Percentiles rank a stretch among this genome's conserved stretches.
phyloP scores from a whole-genome alignment of 208 protist genomes.

The Crithidia expoeki region DNA sequence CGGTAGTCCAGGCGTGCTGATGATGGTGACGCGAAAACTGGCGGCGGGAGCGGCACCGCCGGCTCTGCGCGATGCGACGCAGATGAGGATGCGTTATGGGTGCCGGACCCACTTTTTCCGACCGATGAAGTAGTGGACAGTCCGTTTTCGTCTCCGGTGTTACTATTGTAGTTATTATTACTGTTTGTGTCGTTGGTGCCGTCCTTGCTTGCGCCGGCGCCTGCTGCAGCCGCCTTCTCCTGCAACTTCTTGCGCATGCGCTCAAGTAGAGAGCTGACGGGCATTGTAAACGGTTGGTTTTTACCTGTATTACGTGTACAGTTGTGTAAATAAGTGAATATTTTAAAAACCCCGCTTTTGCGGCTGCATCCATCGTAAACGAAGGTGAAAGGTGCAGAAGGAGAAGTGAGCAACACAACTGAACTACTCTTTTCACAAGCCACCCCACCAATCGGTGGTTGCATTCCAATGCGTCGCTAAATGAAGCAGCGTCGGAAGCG shows the following conservation, averaged over 20 bases:
- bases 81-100: background rate
- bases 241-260: conserved; percentile 51
- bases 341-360: too few relatives aligned
- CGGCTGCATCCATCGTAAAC: too few relatives aligned
- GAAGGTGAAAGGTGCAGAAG: too few relatives aligned
- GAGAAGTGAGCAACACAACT: too few relatives aligned
- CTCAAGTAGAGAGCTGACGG: conserved; percentile 45
- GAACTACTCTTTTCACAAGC: too few relatives aligned
- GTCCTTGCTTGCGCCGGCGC: conserved; percentile 10
- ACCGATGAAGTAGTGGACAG: background rate
- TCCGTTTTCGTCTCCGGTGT: background rate
- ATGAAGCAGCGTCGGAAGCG: too few relatives aligned
- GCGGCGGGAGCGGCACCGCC: conserved; percentile 34
- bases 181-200: background rate
- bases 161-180: background rate
- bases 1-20: conserved; percentile 55
- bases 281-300: conserved; percentile 14
- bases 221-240: conserved; percentile 35
- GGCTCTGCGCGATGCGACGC: background rate
- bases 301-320: too few relatives aligned
- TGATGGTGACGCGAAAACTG: conserved; percentile 56
- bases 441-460: too few relatives aligned
- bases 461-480: too few relatives aligned
- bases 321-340: too few relatives aligned
- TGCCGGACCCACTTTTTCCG: conserved; percentile 3